A percentile compares a stretch with the other conserved stretches of the same genome.
Conservation (phyloP, 208 protist species). For the Willaertia magna region DNA sequence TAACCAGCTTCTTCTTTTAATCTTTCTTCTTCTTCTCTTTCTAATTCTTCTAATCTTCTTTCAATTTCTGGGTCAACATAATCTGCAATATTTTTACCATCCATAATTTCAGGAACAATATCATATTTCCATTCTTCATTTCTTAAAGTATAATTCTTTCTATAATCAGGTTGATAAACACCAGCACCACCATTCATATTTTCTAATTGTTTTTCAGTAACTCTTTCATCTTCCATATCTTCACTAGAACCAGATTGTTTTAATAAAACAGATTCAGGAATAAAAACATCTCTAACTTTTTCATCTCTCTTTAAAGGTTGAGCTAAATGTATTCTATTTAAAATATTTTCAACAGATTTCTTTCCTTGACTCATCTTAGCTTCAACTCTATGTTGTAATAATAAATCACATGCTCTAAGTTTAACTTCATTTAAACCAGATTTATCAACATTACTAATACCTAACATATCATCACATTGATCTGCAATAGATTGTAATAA, state of each 20-base stretch:
- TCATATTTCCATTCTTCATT: conserved; percentile 93
- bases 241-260: not conserved
- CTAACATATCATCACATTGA: conserved; percentile 9
- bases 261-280: conserved; percentile 58
- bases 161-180: conserved; percentile 65
- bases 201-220: conserved; percentile 75
- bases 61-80: conserved; percentile 98
- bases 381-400: conserved; percentile 81
- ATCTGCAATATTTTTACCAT: conserved; percentile 99
- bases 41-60: conserved; percentile 65
- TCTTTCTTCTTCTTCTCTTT: conserved; percentile 75
- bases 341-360: conserved; percentile 70
- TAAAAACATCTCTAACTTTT: conserved; percentile 43
- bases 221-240: conserved; percentile 34
- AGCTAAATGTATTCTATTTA: conserved; percentile 64
- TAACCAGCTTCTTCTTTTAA: conserved; percentile 71
- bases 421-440: conserved; percentile 65
- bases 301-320: conserved; percentile 68
- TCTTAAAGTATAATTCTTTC: conserved; percentile 72
- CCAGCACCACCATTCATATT: conserved; percentile 76
- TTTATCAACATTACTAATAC: conserved; percentile 22
- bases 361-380: conserved; percentile 62
- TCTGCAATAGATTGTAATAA: conserved; percentile 46
- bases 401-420: conserved; percentile 76
- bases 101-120: conserved; percentile 96